Evolutionary conservation across 805 yeast genomes (phyloP), one percentile per base, ranked within the genome.

Genomic region (Nakazawaea ernobii): DNA sequence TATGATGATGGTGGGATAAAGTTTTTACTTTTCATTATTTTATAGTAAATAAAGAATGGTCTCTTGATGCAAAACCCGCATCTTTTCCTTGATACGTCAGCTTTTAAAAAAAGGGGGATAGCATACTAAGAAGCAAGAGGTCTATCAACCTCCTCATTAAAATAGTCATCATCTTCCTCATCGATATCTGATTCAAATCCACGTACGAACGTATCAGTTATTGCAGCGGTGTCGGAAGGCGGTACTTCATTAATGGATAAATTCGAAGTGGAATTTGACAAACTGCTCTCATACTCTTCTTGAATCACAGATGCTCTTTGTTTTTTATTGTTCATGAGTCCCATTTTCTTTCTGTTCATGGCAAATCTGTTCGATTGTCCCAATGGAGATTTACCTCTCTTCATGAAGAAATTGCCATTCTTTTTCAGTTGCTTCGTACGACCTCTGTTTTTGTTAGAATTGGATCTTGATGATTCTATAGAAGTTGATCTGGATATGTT

Each of bases 401-500:
- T 59, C 4, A 53, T 13, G 2, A 56, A 44, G 32, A 50, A 44
- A 24, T 41, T 50, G 30, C 41, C 44, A 26, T 38, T 44, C 84
- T 46, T 45, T 45, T 49, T 56, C n/a, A 52, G 46, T 32, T 43
- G 33, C 30, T 24, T 42, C 11, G 30, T 20, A 17, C 62, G 52
- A 9, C 65, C 65, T 37, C 63, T 52, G 8, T 49, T 42, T 8
- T 61, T 59, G 13, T 57, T 52, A 1, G 66, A 55, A 7, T 60
- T 51, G 1, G 69, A 65, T n/a, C 45, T 43, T 15, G 50, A 48
- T 8, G 50, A 48, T 11, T 66, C 70, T n/a, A 64, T 27, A 1
- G 70, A 66, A 35, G 59, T 61, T 6, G 66, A 55, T 37, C 70
- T 51, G 13, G 70, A 65, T n/a, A 65, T 48, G 3, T 60, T 59